Percentiles rank a stretch among this genome's conserved stretches.
These are phyloP conservation scores for Eucalyptus polybractea DNA, from an alignment of 345 rosid species.

Conservation along the genomic window DNA sequence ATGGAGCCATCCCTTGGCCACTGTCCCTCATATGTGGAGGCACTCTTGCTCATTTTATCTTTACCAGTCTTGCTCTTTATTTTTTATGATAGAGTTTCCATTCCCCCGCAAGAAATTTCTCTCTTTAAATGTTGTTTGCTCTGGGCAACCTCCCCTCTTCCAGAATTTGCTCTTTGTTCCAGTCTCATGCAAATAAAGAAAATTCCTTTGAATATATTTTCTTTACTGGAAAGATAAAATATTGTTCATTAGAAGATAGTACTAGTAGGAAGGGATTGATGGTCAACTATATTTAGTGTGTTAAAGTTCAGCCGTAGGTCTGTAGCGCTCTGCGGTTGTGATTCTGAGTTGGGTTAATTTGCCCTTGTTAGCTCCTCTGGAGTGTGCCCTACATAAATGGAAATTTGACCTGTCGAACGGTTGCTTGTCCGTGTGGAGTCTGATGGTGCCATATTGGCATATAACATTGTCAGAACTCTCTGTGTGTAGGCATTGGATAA, in stretches of 20 bases:
- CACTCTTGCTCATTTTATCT: neutral
- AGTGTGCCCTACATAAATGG: neutral
- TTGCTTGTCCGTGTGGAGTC: neutral
- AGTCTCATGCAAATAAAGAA: neutral
- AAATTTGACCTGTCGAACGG: neutral
- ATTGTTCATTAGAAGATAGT: neutral
- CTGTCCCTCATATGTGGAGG: neutral
- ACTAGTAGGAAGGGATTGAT: neutral
- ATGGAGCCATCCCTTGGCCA: neutral
- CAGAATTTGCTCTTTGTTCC: neutral
- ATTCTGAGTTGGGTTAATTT: neutral
- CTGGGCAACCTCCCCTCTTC: neutral
- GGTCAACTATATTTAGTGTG: neutral
- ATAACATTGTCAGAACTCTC: neutral
- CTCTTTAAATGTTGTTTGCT: neutral
- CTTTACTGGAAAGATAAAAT: neutral
- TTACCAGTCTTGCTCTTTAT: neutral
- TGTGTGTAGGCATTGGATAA: neutral
- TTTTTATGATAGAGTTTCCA: neutral
- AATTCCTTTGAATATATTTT: neutral
- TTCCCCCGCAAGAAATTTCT: neutral
- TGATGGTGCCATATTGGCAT: neutral
- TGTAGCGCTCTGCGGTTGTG: neutral
- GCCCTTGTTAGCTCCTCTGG: neutral
- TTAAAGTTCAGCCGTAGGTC: neutral